Conservation (phyloP, 2,329 filamentous ascomycete species). For the Colletotrichum coccodes region DNA sequence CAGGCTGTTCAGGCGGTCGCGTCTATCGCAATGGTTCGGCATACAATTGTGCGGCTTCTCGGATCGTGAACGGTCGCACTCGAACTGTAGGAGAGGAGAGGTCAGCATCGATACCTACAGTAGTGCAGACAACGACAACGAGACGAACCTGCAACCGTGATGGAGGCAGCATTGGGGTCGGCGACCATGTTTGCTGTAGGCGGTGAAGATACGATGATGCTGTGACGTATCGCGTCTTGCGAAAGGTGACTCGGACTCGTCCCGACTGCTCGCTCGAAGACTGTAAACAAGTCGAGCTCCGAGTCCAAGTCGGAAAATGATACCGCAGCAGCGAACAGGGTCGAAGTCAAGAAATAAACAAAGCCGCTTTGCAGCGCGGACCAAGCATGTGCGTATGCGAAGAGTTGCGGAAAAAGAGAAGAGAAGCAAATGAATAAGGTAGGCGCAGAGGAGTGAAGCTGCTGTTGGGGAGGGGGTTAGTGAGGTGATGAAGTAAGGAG, state of each 20-base stretch:
- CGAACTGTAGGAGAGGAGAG: slow-evolving; percentile 58
- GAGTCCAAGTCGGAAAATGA: background rate
- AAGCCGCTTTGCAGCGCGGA: slow-evolving; percentile 30
- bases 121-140: background rate
- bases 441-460: slow-evolving; percentile 3
- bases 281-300: slow-evolving; percentile 17
- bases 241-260: slow-evolving; percentile 4
- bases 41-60: slow-evolving; percentile 92
- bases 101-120: slow-evolving; percentile 4
- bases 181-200: slow-evolving; percentile 24
- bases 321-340: background rate
- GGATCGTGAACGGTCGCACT: slow-evolving; percentile 81
- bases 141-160: slow-evolving; percentile 65
- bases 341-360: slow-evolving; percentile 33
- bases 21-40: slow-evolving; percentile 34
- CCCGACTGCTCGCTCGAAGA: slow-evolving; percentile 4
- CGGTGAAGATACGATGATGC: background rate
- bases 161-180: slow-evolving; percentile 65
- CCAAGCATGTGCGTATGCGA: slow-evolving; percentile 22
- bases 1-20: background rate
- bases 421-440: background rate
- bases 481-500: slow-evolving; percentile 20
- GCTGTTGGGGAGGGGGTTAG: slow-evolving; percentile 13
- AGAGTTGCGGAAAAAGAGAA: background rate
- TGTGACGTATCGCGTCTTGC: background rate